Evolutionary conservation across 345 rosid genomes (phyloP).

Genomic region (Microthlaspi erraticum): DNA sequence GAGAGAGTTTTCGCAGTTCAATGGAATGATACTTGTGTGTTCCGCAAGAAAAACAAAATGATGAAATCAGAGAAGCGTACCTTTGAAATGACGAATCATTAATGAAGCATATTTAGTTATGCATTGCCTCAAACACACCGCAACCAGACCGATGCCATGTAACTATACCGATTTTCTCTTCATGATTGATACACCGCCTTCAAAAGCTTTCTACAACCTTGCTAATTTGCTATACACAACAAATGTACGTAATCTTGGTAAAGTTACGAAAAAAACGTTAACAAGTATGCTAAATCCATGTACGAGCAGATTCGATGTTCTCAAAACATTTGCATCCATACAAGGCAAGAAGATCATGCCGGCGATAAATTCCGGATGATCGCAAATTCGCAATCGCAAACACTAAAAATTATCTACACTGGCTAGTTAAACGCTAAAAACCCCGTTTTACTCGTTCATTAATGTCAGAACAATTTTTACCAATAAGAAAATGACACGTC

Average conservation of each 20-base stretch:
- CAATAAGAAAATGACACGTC: too few species aligned
- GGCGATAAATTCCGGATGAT: slow-evolving; percentile 82
- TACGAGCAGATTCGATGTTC: slow-evolving; percentile 10
- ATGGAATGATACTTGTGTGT: too few species aligned
- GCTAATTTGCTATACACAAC: slow-evolving; percentile 16
- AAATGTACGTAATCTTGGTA: neutral
- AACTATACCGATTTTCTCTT: too few species aligned
- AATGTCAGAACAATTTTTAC: too few species aligned
- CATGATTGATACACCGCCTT: too few species aligned
- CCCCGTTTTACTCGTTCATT: too few species aligned
- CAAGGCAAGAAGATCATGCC: slow-evolving; percentile 92
- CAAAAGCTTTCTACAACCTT: slow-evolving; percentile 19
- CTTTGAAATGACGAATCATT: slow-evolving; percentile 42
- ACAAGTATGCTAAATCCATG: neutral
- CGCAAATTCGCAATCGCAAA: too few species aligned
- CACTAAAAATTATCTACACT: too few species aligned
- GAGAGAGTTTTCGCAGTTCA: too few species aligned
- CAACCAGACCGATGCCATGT: slow-evolving; percentile 98
- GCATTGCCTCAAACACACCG: slow-evolving; percentile 96
- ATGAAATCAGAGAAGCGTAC: too few species aligned
- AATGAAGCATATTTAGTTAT: slow-evolving; percentile 57
- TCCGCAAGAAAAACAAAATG: too few species aligned
- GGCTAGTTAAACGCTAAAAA: too few species aligned
- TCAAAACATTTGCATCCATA: slow-evolving; percentile 77
- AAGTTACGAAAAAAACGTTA: slow-evolving; percentile 5